Evolutionary conservation across 176 grass and related monocot species (phyloP).

Genomic region (Bonia amplexicaulis): DNA sequence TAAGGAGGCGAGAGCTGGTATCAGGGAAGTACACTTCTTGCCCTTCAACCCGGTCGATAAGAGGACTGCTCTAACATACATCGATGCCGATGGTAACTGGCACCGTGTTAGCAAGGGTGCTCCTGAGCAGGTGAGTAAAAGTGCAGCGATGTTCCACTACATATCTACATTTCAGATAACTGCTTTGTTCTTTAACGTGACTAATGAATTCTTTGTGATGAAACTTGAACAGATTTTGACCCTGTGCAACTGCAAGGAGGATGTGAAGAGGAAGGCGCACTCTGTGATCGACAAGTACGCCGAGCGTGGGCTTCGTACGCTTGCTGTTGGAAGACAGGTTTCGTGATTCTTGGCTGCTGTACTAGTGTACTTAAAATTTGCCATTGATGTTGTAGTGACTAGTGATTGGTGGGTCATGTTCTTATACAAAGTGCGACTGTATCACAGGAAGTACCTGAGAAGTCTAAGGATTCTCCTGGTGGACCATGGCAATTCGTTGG

Average conservation of each 20-base stretch:
- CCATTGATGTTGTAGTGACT: not conserved
- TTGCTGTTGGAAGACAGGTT: constrained; percentile 93
- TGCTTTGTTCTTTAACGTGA: constrained; percentile 14
- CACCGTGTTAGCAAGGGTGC: constrained; percentile 97
- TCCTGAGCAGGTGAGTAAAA: constrained; percentile 73
- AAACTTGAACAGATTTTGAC: constrained; percentile 61
- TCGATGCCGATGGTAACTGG: constrained; percentile 74
- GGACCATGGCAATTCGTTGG: constrained; percentile 94
- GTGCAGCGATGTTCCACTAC: not conserved
- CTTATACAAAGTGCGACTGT: constrained; percentile 20
- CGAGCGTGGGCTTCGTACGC: constrained; percentile 91
- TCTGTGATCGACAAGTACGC: constrained; percentile 87
- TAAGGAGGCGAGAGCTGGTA: constrained; percentile 94
- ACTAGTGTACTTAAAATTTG: not conserved
- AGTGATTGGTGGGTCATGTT: not conserved
- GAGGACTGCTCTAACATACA: constrained; percentile 93
- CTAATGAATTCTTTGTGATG: constrained; percentile 21
- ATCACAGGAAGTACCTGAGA: constrained; percentile 95
- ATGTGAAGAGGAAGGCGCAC: constrained; percentile 67
- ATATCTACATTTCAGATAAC: not conserved
- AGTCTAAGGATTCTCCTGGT: constrained; percentile 62
- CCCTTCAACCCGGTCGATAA: constrained; percentile 99
- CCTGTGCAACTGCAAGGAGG: constrained; percentile 87
- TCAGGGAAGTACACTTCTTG: constrained; percentile 93
- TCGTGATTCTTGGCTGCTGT: not conserved